These are phyloP conservation scores for Calonectria pauciramosa DNA, from an alignment of 2,329 filamentous ascomycete genomes.

Conservation along the genomic window DNA sequence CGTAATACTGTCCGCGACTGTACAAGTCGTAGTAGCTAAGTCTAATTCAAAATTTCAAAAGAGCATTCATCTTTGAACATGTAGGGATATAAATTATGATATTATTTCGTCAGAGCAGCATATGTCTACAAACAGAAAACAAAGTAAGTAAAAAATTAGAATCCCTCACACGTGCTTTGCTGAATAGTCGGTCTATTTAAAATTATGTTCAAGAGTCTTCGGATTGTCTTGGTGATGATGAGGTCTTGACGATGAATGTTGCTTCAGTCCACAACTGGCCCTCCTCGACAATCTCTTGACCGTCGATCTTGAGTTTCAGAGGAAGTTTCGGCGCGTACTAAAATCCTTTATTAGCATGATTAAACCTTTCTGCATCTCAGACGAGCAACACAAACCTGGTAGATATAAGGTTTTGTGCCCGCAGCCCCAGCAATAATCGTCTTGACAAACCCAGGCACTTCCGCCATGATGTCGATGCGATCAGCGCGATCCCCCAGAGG, in stretches of 20 bases:
- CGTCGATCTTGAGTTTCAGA: constrained; percentile 88
- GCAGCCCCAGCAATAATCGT: constrained; percentile 88
- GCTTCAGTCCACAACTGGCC: constrained; percentile 89
- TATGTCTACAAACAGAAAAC: not conserved
- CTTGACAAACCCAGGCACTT: constrained; percentile 96
- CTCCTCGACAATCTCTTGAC: constrained; percentile 83
- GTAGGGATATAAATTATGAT: no score
- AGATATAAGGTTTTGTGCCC: constrained; percentile 97
- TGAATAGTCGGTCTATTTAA: not conserved
- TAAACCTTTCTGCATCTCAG: constrained; percentile 11
- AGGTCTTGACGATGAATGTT: constrained; percentile 82
- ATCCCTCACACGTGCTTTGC: not conserved
- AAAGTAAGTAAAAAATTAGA: not conserved
- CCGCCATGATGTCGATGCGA: constrained; percentile 91
- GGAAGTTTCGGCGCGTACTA: constrained; percentile 80
- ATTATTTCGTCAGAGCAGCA: not conserved
- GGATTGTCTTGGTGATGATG: not conserved
- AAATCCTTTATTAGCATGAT: constrained; percentile 27
- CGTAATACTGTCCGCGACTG: no score
- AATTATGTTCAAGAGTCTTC: not conserved
- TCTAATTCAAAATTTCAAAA: no score
- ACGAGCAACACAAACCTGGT: constrained; percentile 75
- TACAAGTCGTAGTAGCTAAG: no score
- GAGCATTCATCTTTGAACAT: no score
- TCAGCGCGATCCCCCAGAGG: constrained; percentile 79